These are phyloP conservation scores for Calonectria hawksworthii DNA, from an alignment of 2,329 filamentous ascomycete genomes.

Conservation along the genomic window DNA sequence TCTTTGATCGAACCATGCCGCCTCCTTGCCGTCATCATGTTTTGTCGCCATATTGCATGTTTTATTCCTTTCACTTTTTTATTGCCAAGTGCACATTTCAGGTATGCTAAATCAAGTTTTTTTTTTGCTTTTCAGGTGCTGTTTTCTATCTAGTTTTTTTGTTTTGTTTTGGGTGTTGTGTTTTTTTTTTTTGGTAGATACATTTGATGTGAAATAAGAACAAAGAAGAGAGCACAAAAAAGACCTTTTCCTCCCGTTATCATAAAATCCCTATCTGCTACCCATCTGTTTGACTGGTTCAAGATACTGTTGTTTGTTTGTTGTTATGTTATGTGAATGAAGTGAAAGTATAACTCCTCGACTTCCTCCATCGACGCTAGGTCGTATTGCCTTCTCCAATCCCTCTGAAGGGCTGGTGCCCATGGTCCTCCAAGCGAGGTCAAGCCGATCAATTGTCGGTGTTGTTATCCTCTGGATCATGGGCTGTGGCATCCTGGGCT, in stretches of 20 bases:
- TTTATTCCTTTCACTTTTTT: background rate
- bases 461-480: slow-evolving; percentile 36
- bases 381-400: slow-evolving; percentile 29
- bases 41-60: slow-evolving; percentile 11
- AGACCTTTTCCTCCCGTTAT: background rate
- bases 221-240: slow-evolving; percentile 11
- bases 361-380: slow-evolving; percentile 33
- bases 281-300: slow-evolving; percentile 35
- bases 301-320: slow-evolving; percentile 40
- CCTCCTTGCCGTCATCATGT: background rate
- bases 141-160: background rate
- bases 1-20: background rate
- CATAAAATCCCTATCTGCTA: slow-evolving; percentile 40
- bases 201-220: background rate
- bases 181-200: background rate
- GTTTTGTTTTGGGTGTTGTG: background rate
- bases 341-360: slow-evolving; percentile 29
- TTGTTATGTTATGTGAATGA: slow-evolving; percentile 32
- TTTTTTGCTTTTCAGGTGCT: background rate
- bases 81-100: background rate
- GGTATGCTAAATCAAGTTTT: background rate
- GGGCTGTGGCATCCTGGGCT: slow-evolving; percentile 35
- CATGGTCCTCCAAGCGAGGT: slow-evolving; percentile 33
- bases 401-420: slow-evolving; percentile 19
- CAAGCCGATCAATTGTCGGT: slow-evolving; percentile 21